A percentile compares a stretch with the other conserved stretches of the same genome.
Conservation (phyloP, 169 alveolate species). For the Plasmodium inui region DNA sequence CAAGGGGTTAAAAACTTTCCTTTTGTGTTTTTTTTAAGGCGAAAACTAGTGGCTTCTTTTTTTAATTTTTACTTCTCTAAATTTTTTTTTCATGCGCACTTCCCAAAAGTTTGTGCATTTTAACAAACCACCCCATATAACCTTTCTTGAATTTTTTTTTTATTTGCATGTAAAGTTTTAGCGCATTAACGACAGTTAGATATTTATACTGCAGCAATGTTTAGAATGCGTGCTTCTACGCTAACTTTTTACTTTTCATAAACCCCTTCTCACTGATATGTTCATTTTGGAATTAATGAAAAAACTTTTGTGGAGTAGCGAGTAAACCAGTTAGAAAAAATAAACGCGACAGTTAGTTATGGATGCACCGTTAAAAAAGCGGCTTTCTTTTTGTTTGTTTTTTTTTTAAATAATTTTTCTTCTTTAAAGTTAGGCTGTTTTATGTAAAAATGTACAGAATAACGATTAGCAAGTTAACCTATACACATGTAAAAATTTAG, state of each 20-base stretch:
- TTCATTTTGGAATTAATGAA: not conserved
- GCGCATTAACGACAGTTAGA: not conserved
- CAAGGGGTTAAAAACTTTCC: not conserved
- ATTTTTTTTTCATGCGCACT: not conserved
- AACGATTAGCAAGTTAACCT: not conserved
- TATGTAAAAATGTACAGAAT: not conserved
- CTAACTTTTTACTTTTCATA: not conserved
- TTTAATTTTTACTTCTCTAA: not conserved
- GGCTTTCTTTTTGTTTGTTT: not conserved
- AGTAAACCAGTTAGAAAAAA: not conserved
- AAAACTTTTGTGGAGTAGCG: not conserved
- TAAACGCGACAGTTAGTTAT: not conserved
- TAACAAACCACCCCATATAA: not conserved
- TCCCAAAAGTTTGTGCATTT: not conserved
- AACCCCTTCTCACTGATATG: not conserved
- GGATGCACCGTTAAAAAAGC: not conserved
- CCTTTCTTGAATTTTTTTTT: not conserved
- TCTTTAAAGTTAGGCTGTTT: not conserved
- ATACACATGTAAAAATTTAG: not conserved
- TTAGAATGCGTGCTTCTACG: not conserved
- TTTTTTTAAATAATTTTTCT: not conserved
- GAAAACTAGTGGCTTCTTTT: not conserved
- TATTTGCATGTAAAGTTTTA: not conserved
- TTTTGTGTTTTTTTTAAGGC: not conserved
- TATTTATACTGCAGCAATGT: not conserved